Evolutionary conservation across 192 early-diverging fungal species (phyloP), one percentile per base, ranked within the genome.

Genomic region (Mortierella hygrophila): DNA sequence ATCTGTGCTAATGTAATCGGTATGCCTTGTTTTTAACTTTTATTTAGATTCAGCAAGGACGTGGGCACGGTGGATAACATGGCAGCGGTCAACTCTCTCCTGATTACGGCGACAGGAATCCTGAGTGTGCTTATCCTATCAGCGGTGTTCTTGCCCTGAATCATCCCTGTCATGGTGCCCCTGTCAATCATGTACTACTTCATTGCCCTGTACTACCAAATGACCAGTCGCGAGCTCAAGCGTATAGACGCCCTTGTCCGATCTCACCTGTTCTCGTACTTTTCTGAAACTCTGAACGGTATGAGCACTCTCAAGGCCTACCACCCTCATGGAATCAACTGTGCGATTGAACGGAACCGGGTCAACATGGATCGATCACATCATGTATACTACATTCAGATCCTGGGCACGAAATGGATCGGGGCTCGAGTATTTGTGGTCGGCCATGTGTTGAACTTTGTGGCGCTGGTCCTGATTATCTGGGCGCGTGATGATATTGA

Each of bases 31-130:
- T 13, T 35, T 13, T 63, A 44, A 44, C 16, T 18, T 35, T 41
- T 9, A 5, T 40, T 42, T 49, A 85, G 97, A 32, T 96, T 97
- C 81, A 93, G 95, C 44, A 94, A 95, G 70, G 97, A 99, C 86
- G 92, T 98, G 80, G 93, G 92, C 68, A 92, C 94, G 2, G 81
- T 98, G 32, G 97, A 98, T 77, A 91, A 90, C 40, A 90, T 93
- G 76, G 90, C 92, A 18, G 83, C 83, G 26, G 70, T 94, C 26
- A 84, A 86, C 40, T 90, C 81, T 52, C 94, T 92, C 49, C 26
- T 94, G 8, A 79, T 86, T 29, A 85, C 93, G 35, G 46, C 88
- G 26, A 73, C 96, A 10, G 88, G 73, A 6, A 90, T 91, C 23
- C n/a, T 90, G 23, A 87, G 91, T n/a, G 89, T 93, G 6, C 88